phyloP scores from a whole-genome alignment of 345 rosid genomes.

The Acer yangbiense region DNA sequence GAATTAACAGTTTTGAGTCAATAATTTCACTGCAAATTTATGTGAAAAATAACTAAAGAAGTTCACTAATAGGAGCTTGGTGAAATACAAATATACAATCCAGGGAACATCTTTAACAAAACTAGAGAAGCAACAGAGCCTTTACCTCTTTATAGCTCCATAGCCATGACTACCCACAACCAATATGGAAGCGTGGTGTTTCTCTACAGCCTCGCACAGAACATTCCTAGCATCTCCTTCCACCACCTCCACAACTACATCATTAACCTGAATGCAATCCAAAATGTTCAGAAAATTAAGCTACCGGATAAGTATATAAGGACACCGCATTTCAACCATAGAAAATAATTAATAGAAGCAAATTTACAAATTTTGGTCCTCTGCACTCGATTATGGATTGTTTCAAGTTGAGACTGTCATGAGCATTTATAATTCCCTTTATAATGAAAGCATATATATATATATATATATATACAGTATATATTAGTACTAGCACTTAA shows the following conservation, averaged over 20 bases:
- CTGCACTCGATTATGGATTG: too few species aligned
- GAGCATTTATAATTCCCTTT: too few species aligned
- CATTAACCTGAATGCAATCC: constrained; percentile 53
- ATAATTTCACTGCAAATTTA: neutral
- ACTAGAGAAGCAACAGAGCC: neutral
- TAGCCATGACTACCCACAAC: constrained; percentile 97
- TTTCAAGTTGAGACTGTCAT: too few species aligned
- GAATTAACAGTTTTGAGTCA: neutral
- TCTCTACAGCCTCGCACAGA: constrained; percentile 87
- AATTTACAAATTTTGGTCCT: too few species aligned
- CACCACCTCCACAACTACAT: constrained; percentile 46
- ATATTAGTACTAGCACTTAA: too few species aligned
- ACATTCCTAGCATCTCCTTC: constrained; percentile 97
- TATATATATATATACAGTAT: too few species aligned
- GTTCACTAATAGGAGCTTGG: too few species aligned
- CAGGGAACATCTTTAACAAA: too few species aligned
- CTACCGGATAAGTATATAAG: neutral
- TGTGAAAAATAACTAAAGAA: neutral
- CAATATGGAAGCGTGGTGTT: constrained; percentile 78
- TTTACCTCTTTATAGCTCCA: constrained; percentile 91
- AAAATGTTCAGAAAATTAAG: constrained; percentile 6
- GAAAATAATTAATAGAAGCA: neutral
- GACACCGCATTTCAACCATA: neutral
- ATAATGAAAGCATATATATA: too few species aligned
- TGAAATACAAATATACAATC: too few species aligned